Percentiles rank a stretch among this genome's conserved stretches.
Evolutionary conservation across 192 early-diverging fungal species (phyloP).

Genomic region (Allomyces javanicus): DNA sequence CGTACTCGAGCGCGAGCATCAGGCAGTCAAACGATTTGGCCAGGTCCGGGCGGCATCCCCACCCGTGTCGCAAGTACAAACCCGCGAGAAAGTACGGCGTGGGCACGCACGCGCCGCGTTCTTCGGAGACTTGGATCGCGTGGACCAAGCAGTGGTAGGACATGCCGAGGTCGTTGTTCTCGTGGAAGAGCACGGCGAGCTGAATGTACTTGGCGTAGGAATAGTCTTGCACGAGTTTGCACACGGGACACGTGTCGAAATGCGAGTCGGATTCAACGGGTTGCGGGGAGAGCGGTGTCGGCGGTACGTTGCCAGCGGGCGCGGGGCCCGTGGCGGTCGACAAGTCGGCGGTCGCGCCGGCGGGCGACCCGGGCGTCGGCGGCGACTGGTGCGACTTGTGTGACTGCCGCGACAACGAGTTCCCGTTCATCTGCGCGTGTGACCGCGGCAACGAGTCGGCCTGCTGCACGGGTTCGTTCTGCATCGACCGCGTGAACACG

Average conservation of each 20-base stretch:
- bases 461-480: too few species aligned
- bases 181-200: not conserved
- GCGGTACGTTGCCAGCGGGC: too few species aligned
- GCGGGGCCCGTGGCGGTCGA: too few species aligned
- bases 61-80: not conserved
- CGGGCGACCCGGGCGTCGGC: too few species aligned
- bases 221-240: not conserved
- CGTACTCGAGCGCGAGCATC: not conserved
- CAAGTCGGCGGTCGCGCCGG: too few species aligned
- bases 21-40: not conserved
- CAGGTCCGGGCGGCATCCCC: not conserved
- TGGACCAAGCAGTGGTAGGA: not conserved
- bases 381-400: too few species aligned
- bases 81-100: not conserved
- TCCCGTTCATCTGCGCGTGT: too few species aligned
- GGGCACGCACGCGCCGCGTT: not conserved
- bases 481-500: too few species aligned
- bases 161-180: not conserved
- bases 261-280: not conserved
- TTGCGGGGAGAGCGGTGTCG: too few species aligned
- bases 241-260: not conserved
- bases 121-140: not conserved
- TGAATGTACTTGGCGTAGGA: not conserved
- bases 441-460: too few species aligned
- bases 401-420: too few species aligned